Base-by-base conservation (phyloP, 164 flowering plant genomes). In the Tinospora cordifolia region DNA sequence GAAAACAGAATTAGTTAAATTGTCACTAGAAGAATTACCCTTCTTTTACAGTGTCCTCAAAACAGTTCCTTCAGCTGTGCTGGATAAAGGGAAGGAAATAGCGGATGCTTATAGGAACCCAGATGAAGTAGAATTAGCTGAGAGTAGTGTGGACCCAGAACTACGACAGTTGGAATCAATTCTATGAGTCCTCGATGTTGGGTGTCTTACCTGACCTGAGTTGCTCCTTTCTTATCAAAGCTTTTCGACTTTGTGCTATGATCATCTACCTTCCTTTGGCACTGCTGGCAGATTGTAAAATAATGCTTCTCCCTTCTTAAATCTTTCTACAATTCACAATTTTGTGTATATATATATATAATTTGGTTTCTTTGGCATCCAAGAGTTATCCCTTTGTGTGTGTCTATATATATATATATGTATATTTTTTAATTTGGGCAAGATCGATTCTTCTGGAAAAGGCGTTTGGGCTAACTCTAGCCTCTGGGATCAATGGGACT, bases 21-120 rank as follows among this genome's bases (percentile, higher is more conserved):
- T 13, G n/a, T 46, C 3, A 17, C 4, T 11, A 27, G 26, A 34
- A 3, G 38, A 21, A 14, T 9, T 54, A 10, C 26, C 24, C 24
- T 59, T 62, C n/a, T n/a, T 65, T 26, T 66, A 60, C 88, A 91
- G 97, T 77, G 88, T 91, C 76, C 93, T 93, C 19, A 79, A 86
- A 65, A 91, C 95, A 3, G 91, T 93, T 19, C 97, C 98, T 2
- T 34, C 92, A 6, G 81, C 83, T 0, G 81, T 91, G 49, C 84
- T 93, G 9, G 83, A 83, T 9, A 89, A 85, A 76, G 92, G 91
- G 38, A 85, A 84, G 80, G 87, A 82, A 6, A 79, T 88, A 26
- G 98, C 95, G 6, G 90, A 91, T 74, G 88, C 95, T 17, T 93
- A 93, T 69, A 70, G 71, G 65, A 67, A 38, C 19, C 78, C 85